These are phyloP conservation scores for Suillus cothurnatus DNA, from an alignment of 768 basidiomycete genomes.

Conservation along the genomic window DNA sequence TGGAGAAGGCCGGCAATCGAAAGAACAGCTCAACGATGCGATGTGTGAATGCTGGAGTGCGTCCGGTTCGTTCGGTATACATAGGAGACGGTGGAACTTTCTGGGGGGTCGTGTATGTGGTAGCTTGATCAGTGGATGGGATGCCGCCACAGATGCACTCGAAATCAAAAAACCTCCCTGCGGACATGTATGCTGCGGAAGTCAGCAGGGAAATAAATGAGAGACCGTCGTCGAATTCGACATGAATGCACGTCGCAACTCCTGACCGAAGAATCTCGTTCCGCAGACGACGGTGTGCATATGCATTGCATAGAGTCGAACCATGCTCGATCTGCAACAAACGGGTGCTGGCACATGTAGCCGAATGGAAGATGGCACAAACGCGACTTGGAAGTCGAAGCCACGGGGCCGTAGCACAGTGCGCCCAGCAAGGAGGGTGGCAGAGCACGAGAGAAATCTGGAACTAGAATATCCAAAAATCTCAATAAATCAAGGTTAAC, in stretches of 20 bases:
- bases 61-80: neutral
- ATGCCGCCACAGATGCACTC: neutral
- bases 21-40: neutral
- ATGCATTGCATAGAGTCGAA: neutral
- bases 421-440: neutral
- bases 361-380: neutral
- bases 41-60: neutral
- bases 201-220: neutral
- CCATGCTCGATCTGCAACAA: neutral
- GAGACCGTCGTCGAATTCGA: neutral
- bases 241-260: neutral
- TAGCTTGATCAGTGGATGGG: neutral
- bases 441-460: neutral
- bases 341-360: neutral
- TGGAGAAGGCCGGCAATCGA: neutral
- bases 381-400: neutral
- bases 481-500: neutral
- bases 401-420: neutral
- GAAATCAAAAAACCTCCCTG: neutral
- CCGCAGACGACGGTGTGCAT: neutral
- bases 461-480: neutral
- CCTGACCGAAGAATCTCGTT: neutral
- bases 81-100: neutral
- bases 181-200: neutral
- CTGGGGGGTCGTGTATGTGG: neutral